phyloP scores from a whole-genome alignment of 306 rosid species.

The Fagus crenata region DNA sequence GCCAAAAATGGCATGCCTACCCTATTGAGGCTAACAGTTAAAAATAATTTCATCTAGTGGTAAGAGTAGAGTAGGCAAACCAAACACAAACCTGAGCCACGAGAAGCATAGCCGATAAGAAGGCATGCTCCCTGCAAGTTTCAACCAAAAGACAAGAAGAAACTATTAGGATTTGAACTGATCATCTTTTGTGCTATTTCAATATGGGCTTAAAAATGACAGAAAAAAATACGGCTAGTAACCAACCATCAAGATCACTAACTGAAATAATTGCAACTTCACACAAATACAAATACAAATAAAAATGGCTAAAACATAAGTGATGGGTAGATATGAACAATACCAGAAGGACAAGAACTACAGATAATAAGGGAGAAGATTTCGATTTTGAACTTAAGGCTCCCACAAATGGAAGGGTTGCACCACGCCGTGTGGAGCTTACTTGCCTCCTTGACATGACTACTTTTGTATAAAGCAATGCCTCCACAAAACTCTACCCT shows the following conservation, averaged over 20 bases:
- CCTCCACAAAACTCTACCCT: constrained; percentile 13
- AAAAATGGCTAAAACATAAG: not conserved
- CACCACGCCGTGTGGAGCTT: constrained; percentile 60
- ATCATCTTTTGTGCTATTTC: not conserved
- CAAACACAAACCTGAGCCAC: constrained; percentile 60
- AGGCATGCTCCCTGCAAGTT: constrained; percentile 67
- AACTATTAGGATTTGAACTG: not conserved
- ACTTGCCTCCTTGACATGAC: constrained; percentile 66
- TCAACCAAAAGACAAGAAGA: constrained; percentile 25
- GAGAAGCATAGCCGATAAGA: constrained; percentile 59
- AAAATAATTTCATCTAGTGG: not conserved
- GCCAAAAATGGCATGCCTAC: constrained; percentile 5
- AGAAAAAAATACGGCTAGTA: not conserved
- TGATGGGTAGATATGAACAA: constrained; percentile 11
- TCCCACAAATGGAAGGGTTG: constrained; percentile 67
- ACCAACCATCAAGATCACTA: not conserved
- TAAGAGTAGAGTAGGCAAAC: not conserved
- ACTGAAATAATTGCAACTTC: not conserved
- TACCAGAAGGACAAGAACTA: constrained; percentile 72
- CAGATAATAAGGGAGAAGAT: constrained; percentile 62
- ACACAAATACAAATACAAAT: not conserved
- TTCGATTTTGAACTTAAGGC: constrained; percentile 61
- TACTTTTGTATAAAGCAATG: constrained; percentile 18
- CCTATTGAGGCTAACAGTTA: not conserved
- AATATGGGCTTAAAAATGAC: not conserved